These are phyloP conservation scores for Coprinopsis sp. DNA, from an alignment of 768 basidiomycete species.

Conservation along the genomic window DNA sequence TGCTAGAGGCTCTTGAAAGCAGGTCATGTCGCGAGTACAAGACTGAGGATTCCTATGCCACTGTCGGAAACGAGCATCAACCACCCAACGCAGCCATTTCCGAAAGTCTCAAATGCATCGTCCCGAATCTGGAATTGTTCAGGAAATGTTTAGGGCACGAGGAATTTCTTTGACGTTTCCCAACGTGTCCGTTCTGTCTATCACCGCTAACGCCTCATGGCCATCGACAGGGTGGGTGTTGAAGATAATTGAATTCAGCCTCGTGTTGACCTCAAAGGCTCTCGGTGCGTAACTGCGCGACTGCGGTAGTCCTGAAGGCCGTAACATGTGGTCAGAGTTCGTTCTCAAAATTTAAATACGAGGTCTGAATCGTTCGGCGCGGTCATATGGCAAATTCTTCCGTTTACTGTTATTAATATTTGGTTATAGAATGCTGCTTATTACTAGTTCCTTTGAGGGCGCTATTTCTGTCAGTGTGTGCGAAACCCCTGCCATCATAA, in stretches of 20 bases:
- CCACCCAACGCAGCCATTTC: conserved; percentile 4
- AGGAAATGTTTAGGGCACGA: no score
- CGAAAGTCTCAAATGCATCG: not conserved
- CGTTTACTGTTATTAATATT: no score
- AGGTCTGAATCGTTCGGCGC: conserved; percentile 11
- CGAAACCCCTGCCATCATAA: no score
- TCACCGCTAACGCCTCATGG: not conserved
- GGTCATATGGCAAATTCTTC: no score
- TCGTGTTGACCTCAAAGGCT: conserved; percentile 14
- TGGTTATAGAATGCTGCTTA: no score
- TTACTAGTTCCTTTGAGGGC: no score
- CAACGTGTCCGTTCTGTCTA: no score
- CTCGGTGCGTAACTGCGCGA: conserved; percentile 34
- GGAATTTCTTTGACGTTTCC: no score
- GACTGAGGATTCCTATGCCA: conserved; percentile 4
- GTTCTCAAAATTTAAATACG: no score
- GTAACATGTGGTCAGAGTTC: conserved; percentile 13
- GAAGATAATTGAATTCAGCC: not conserved
- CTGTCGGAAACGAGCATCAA: not conserved
- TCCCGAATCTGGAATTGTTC: not conserved
- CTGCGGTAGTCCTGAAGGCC: conserved; percentile 37
- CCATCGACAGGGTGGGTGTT: not conserved
- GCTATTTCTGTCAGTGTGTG: no score
- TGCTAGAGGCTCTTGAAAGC: not conserved
- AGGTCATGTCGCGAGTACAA: conserved; percentile 6